A percentile compares a stretch with the other conserved stretches of the same genome.
Conservation (phyloP, 169 alveolate species). For the Haemoproteus tartakovskyi region DNA sequence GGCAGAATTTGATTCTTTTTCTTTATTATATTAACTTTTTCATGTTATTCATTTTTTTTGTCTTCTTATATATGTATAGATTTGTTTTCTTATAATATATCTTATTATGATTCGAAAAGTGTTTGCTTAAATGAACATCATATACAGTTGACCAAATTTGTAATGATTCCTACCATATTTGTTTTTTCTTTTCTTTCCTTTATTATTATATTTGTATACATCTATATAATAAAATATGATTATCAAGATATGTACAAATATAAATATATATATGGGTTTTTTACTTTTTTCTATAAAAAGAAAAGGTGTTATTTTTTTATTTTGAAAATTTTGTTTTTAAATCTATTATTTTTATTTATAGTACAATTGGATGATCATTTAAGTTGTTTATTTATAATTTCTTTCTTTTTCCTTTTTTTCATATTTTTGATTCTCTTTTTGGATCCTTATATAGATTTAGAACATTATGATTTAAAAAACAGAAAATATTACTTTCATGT, state of each 20-base stretch:
- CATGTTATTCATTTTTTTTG: constrained; percentile 42
- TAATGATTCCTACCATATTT: constrained; percentile 7
- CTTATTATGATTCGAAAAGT: constrained; percentile 43
- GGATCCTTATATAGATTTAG: constrained; percentile 18
- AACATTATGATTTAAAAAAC: constrained; percentile 1
- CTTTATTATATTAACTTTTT: constrained; percentile 18
- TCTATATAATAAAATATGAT: not conserved
- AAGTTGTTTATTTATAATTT: constrained; percentile 13
- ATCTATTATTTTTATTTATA: constrained; percentile 32
- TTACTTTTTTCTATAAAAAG: constrained; percentile 47
- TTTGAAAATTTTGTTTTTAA: constrained; percentile 13
- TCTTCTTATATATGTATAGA: constrained; percentile 59
- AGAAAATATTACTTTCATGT: constrained; percentile 48
- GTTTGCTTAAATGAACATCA: constrained; percentile 17
- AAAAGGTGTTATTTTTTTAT: constrained; percentile 25
- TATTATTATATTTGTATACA: constrained; percentile 10
- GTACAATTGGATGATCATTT: constrained; percentile 25
- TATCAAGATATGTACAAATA: constrained; percentile 8
- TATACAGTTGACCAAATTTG: constrained; percentile 2
- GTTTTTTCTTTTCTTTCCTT: constrained; percentile 12
- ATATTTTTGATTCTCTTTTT: constrained; percentile 24
- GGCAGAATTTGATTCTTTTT: constrained; percentile 19
- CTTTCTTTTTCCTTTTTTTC: constrained; percentile 39
- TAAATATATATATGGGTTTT: constrained; percentile 36
- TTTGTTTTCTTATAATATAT: constrained; percentile 16